Conservation (phyloP, 106 monocot species). For the Dactylorhiza incarnata region DNA sequence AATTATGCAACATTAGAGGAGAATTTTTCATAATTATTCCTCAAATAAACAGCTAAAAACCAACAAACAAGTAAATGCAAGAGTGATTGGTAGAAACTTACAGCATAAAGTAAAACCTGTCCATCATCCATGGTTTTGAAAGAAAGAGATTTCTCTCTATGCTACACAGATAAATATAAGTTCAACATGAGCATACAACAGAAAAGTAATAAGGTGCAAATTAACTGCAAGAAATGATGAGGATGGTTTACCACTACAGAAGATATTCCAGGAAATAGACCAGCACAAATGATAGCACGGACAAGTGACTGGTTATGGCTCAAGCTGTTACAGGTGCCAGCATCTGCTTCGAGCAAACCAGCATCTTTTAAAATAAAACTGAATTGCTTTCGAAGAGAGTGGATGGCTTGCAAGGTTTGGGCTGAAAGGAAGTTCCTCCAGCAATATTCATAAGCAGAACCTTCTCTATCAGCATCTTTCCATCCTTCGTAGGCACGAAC, state of each 20-base stretch:
- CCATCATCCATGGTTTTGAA: conserved; percentile 99
- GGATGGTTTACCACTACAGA: conserved; percentile 78
- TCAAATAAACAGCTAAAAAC: not conserved
- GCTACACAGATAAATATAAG: conserved; percentile 35
- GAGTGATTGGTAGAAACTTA: conserved; percentile 32
- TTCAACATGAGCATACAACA: not conserved
- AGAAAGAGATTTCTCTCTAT: conserved; percentile 93
- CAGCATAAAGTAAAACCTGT: conserved; percentile 92
- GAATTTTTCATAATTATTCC: too few relatives aligned
- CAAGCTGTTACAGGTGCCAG: conserved; percentile 51
- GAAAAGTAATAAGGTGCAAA: not conserved
- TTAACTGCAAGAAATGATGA: conserved; percentile 3
- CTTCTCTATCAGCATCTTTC: conserved; percentile 98
- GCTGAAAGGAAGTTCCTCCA: conserved; percentile 98
- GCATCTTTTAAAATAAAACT: conserved; percentile 87
- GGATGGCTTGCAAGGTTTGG: conserved; percentile 96
- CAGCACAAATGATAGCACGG: conserved; percentile 92
- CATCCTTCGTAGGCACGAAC: conserved; percentile 97
- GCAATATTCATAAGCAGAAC: conserved; percentile 91
- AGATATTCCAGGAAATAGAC: conserved; percentile 90
- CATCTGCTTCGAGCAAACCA: conserved; percentile 59
- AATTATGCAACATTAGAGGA: too few relatives aligned
- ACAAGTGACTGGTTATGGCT: conserved; percentile 96
- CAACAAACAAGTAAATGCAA: not conserved
- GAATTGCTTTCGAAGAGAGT: conserved; percentile 89